Base-by-base conservation (phyloP, 1,284 basidiomycete genomes). In the Wolfiporia cocos region DNA sequence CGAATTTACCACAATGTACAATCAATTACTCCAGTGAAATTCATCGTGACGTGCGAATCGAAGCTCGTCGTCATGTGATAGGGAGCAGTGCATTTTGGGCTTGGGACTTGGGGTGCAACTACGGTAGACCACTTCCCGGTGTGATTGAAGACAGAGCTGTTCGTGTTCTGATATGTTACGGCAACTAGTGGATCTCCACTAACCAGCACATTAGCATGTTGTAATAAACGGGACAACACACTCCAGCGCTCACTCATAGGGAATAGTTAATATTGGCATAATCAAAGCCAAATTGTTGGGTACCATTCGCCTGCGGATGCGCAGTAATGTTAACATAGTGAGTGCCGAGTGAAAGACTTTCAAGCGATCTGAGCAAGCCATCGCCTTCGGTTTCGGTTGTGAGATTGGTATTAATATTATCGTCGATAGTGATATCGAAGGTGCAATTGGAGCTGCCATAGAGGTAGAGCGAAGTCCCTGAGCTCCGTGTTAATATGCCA, bases 351-450 rank as follows among this genome's bases (percentile, higher is more conserved):
- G 17, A n/a, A 9, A 54, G 37, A 28, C 41, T 35, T 2, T 48
- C 47, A 14, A 39, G 31, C 10, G 44, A 40, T 39, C 49, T 53
- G 21, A 56, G 42, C 10, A 49, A 18, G 11, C 41, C 36, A 23
- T 31, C 36, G 21, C 46, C 23, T 26, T 44, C 23, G 17, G 22
- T 19, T 9, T n/a, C n/a, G n/a, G n/a, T n/a, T n/a, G 40, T n/a
- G 19, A 43, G 23, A 30, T 43, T 38, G 30, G 44, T 34, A 28
- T 37, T 29, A 6, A 48, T 6, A 26, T 23, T 35, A 34, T 51
- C 54, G 43, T 67, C 65, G 24, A 67, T 44, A 0, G 47, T 44
- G 15, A 64, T 47, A 31, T 61, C 49, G 41, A 60, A 64, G 4
- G 42, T 38, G 19, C 49, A 37, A 24, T 45, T 44, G 12, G 45